Conservation (phyloP, 2,329 filamentous ascomycete species). For the Alternaria triticina region DNA sequence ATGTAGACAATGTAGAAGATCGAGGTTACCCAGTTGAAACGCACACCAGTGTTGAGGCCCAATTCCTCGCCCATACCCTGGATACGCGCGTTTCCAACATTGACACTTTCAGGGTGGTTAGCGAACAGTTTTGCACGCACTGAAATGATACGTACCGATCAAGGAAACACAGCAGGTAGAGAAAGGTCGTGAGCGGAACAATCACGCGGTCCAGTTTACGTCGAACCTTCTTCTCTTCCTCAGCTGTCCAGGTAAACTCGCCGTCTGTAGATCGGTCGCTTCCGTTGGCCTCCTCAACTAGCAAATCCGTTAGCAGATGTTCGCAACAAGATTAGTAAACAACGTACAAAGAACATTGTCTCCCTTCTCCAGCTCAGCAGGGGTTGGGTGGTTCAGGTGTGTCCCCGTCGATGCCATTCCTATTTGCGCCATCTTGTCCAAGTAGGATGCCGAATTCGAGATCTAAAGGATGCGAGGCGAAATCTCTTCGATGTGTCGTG, state of each 20-base stretch:
- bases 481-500: constrained; percentile 14
- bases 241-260: constrained; percentile 57
- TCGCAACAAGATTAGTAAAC: not conserved
- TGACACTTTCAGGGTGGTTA: constrained; percentile 31
- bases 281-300: constrained; percentile 32
- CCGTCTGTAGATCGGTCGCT: constrained; percentile 38
- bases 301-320: constrained; percentile 8
- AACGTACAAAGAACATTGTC: constrained; percentile 33
- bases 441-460: not conserved
- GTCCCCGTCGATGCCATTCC: constrained; percentile 6
- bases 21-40: constrained; percentile 65
- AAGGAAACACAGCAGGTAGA: constrained; percentile 62
- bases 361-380: constrained; percentile 23
- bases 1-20: constrained; percentile 66
- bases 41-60: constrained; percentile 52
- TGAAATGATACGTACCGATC: constrained; percentile 38
- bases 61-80: constrained; percentile 61
- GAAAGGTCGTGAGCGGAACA: constrained; percentile 59
- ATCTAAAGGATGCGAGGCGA: constrained; percentile 5
- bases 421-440: constrained; percentile 12
- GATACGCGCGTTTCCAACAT: constrained; percentile 64
- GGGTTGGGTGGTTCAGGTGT: constrained; percentile 5
- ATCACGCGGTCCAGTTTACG: constrained; percentile 61
- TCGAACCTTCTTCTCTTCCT: constrained; percentile 58
- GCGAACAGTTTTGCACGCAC: not conserved